These are phyloP conservation scores for Castanopsis chinensis DNA, from an alignment of 306 rosid species.

Conservation along the genomic window DNA sequence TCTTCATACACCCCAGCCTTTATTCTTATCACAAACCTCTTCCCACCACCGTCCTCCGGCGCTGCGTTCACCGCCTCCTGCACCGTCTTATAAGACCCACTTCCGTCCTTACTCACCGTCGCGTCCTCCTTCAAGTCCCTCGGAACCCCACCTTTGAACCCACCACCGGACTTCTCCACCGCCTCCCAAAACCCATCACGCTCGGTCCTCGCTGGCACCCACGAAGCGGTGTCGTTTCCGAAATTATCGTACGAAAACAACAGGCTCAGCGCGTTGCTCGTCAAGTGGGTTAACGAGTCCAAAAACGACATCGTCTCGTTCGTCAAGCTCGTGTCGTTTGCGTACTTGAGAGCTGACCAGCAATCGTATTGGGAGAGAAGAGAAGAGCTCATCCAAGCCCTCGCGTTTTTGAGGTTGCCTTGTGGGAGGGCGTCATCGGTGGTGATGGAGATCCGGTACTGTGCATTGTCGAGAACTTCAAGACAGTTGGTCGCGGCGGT, in stretches of 20 bases:
- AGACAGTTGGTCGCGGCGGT: slow-evolving; percentile 61
- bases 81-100: slow-evolving; percentile 44
- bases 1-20: slow-evolving; percentile 77
- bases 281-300: slow-evolving; percentile 25
- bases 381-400: slow-evolving; percentile 77
- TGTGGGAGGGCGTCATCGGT: slow-evolving; percentile 38
- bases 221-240: slow-evolving; percentile 48
- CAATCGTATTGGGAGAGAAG: slow-evolving; percentile 73
- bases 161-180: slow-evolving; percentile 9
- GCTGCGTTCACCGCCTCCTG: slow-evolving; percentile 77
- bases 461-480: slow-evolving; percentile 41
- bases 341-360: slow-evolving; percentile 73
- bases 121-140: slow-evolving; percentile 32
- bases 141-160: slow-evolving; percentile 40
- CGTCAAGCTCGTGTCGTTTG: slow-evolving; percentile 65
- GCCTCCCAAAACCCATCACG: slow-evolving; percentile 75
- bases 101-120: slow-evolving; percentile 59
- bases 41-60: slow-evolving; percentile 31
- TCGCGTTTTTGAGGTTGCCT: slow-evolving; percentile 48
- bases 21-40: slow-evolving; percentile 58
- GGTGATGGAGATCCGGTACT: slow-evolving; percentile 54
- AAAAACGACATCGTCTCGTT: slow-evolving; percentile 59
- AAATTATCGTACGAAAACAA: slow-evolving; percentile 47
- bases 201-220: slow-evolving; percentile 68
- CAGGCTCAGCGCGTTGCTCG: slow-evolving; percentile 81